Base-by-base conservation (phyloP, 140 eudicot genomes). In the Cichorium intybus region DNA sequence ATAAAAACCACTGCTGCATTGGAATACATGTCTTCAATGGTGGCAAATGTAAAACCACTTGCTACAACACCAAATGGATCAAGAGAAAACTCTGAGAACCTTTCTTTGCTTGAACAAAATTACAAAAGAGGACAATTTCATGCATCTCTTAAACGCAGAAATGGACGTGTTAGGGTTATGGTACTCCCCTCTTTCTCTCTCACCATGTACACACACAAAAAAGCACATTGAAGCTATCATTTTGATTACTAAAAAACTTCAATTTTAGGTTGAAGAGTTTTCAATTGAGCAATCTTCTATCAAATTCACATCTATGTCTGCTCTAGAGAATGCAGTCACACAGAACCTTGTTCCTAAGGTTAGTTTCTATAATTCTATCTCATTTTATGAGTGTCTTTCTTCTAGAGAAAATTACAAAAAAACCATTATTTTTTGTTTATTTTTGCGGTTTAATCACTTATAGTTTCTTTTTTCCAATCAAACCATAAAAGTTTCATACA, bases 341-440 rank as follows among this genome's bases (percentile, higher is more conserved):
- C 95, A 85, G 37, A 83, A 82, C 68, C 82, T 93, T 64, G 95
- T 88, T 65, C 99, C 99, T n/a, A 93, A 93, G 89, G 99, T 93
- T 60, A 47, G 79, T 49, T 66, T 65, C 48, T 37, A n/a, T 56
- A 78, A 41, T 66, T 65, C 48, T 37, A n/a, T 56, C 7, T 1
- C 37, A 11, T 39, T 39, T 39, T 39, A 35, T 35, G 2, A 35
- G n/a, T n/a, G n/a, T n/a, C n/a, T n/a, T 10, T 10, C 35, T 2
- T 31, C 6, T 31, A 31, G 41, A 1, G 12, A 1, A 34, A 34
- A 34, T 1, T 34, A 34, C 12, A 7, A 9, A 34, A 34, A 34
- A 1, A 1, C 3, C 12, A 3, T n/a, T n/a, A n/a, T n/a, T n/a
- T n/a, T n/a, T n/a, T n/a, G n/a, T n/a, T n/a, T n/a, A n/a, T n/a